Percentiles rank a stretch among this genome's conserved stretches.
These are phyloP conservation scores for Avena insularis DNA, from an alignment of 176 grass and related monocot species.

Conservation along the genomic window DNA sequence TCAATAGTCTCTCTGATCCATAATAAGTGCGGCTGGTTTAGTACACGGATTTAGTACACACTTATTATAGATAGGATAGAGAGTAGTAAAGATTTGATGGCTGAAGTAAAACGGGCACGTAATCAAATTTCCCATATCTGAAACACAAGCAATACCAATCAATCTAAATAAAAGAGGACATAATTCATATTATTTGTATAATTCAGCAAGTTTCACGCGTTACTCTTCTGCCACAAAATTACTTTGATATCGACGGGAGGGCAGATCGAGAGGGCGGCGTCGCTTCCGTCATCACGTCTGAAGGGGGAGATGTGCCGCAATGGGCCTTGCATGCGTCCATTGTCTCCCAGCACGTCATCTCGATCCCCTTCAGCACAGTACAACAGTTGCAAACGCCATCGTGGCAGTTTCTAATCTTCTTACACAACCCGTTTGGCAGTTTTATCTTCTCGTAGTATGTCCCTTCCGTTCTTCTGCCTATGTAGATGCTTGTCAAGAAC, in stretches of 20 bases:
- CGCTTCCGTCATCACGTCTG: not conserved
- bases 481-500: not conserved
- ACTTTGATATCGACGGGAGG: not conserved
- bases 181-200: not conserved
- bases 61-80: too few relatives aligned
- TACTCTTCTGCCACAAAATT: not conserved
- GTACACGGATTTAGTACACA: too few relatives aligned
- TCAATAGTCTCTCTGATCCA: too few relatives aligned
- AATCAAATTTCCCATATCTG: too few relatives aligned
- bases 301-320: not conserved
- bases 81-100: too few relatives aligned
- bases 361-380: not conserved
- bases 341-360: not conserved
- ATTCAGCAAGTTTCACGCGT: not conserved
- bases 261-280: not conserved
- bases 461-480: not conserved
- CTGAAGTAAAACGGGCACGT: too few relatives aligned
- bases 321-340: not conserved
- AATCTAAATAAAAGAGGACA: too few relatives aligned
- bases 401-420: not conserved
- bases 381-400: not conserved
- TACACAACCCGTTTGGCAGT: not conserved
- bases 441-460: not conserved
- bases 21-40: too few relatives aligned
- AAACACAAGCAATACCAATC: too few relatives aligned